Evolutionary conservation across 768 basidiomycete species (phyloP).

Genomic region (Pisolithus marmoratus): DNA sequence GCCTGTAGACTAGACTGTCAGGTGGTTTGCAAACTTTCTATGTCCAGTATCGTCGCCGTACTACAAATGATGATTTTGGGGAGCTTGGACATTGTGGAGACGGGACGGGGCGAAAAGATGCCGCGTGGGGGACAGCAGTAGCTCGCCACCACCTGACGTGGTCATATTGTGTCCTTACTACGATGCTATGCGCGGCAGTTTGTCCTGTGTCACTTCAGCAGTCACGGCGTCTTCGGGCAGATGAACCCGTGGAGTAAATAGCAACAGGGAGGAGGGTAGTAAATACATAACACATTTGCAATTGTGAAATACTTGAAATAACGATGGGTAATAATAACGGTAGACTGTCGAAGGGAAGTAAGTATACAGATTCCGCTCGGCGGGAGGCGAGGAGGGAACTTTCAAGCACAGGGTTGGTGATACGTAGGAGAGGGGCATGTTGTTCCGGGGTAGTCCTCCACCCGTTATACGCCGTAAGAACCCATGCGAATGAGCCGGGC

Average conservation of each 20-base stretch:
- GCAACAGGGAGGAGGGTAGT: neutral
- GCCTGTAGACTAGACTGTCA: slow-evolving; percentile 33
- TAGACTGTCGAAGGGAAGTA: neutral
- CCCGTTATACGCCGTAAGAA: too few relatives aligned
- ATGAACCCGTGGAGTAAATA: too few relatives aligned
- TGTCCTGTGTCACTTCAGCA: too few relatives aligned
- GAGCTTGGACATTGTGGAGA: slow-evolving; percentile 10
- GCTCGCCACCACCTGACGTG: too few relatives aligned
- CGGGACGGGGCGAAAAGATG: too few relatives aligned
- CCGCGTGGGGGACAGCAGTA: too few relatives aligned
- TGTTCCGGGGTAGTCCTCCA: neutral
- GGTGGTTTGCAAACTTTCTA: neutral
- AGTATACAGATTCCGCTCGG: neutral
- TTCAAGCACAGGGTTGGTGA: neutral
- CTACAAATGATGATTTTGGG: slow-evolving; percentile 31
- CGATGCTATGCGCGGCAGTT: too few relatives aligned
- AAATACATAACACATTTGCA: neutral
- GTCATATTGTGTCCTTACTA: too few relatives aligned
- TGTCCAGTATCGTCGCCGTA: neutral
- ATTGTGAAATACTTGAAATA: neutral
- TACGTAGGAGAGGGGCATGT: neutral
- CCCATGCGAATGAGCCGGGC: neutral
- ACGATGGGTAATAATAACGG: neutral
- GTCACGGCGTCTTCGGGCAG: too few relatives aligned
- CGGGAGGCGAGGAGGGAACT: neutral